Base-by-base conservation (phyloP, 1,139 yeast genomes). In the Scheffersomyces stambukii region DNA sequence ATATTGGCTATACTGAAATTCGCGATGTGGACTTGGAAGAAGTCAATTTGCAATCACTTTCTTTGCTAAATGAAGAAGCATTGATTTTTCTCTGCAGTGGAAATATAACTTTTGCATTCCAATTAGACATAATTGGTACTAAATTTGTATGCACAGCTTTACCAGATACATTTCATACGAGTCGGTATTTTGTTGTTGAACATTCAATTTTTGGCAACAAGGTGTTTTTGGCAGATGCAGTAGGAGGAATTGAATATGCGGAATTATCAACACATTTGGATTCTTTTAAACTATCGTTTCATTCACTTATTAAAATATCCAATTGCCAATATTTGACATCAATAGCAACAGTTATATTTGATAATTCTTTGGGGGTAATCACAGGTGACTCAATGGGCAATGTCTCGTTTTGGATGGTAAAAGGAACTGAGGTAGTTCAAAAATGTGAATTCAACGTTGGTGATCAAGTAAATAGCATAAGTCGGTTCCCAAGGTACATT, bases 331-430 rank as follows among this genome's bases (percentile, higher is more conserved):
- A n/a, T n/a, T n/a, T n/a, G n/a, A n/a, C n/a, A n/a, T n/a, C n/a
- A n/a, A n/a, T n/a, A n/a, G n/a, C n/a, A n/a, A n/a, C n/a, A n/a
- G n/a, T n/a, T n/a, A n/a, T n/a, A n/a, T n/a, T n/a, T 11, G 17
- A 29, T 5, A 3, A 14, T 2, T n/a, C 9, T 12, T 28, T 15
- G 7, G 30, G 23, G 24, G 8, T 45, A 9, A 22, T 59, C 2
- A 30, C 44, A 1, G 60, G 61, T 2, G 70, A 63, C 37, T 46
- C 62, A 1, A 35, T 46, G 13, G 70, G 71, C 0, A 60, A 61
- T 32, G 22, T 62, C 1, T 35, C 48, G 6, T 25, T 46, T 2
- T 22, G 37, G 4, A 19, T 21, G 5, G 10, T 17, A 4, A 16
- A 10, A n/a, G n/a, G n/a, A n/a, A n/a, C 22, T 20, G 8, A 8